Evolutionary conservation across 176 grass and related monocot species (phyloP).

Genomic region (Phragmites australis): DNA sequence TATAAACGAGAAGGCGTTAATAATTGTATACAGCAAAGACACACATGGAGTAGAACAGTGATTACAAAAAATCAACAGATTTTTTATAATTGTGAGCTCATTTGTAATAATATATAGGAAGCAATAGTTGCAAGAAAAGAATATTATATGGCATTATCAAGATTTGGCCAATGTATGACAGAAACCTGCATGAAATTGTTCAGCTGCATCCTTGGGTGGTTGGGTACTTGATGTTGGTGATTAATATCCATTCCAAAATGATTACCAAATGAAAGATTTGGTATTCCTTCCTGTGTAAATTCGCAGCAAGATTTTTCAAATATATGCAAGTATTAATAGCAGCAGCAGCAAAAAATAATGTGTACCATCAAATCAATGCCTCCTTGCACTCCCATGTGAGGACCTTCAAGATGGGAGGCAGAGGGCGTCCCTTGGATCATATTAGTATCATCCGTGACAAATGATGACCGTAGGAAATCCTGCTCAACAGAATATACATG

Average conservation of each 20-base stretch:
- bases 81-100: neutral
- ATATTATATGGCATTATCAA: conserved; percentile 8
- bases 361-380: conserved; percentile 75
- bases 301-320: conserved; percentile 21
- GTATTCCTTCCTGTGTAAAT: conserved; percentile 78
- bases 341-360: conserved; percentile 34
- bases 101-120: conserved; percentile 21
- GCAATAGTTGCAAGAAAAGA: conserved; percentile 12
- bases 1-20: neutral
- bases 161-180: neutral
- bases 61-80: conserved; percentile 21
- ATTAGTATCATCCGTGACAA: conserved; percentile 49
- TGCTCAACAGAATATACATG: conserved; percentile 38
- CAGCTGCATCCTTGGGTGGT: conserved; percentile 63
- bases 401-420: conserved; percentile 58
- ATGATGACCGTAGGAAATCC: conserved; percentile 82
- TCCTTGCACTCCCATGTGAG: conserved; percentile 58
- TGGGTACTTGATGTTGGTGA: conserved; percentile 69
- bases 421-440: conserved; percentile 54
- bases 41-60: conserved; percentile 7
- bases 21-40: conserved; percentile 14
- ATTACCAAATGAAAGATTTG: conserved; percentile 82
- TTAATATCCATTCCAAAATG: conserved; percentile 81
- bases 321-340: conserved; percentile 21
- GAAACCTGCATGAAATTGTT: conserved; percentile 82